These are phyloP conservation scores for Casuarina equisetifolia DNA, from an alignment of 306 rosid genomes.

Conservation along the genomic window DNA sequence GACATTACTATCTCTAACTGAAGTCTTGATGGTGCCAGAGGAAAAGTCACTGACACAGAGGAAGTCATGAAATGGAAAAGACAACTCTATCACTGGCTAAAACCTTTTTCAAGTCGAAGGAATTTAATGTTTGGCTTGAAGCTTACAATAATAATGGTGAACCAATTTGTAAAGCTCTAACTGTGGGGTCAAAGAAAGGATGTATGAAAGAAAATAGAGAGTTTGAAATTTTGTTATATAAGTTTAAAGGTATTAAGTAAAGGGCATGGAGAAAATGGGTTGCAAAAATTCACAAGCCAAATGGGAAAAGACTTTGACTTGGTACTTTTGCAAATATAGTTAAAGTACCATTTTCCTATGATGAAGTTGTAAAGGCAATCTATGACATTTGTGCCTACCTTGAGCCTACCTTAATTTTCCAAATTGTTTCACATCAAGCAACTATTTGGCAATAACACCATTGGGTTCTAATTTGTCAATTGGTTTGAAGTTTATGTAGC, in stretches of 20 bases:
- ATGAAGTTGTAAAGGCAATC: slow-evolving; percentile 88
- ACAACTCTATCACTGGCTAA: slow-evolving; percentile 56
- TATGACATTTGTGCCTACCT: slow-evolving; percentile 61
- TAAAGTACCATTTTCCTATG: slow-evolving; percentile 74
- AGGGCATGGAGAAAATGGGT: slow-evolving; percentile 99
- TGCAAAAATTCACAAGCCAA: slow-evolving; percentile 82
- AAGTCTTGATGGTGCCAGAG: too few relatives aligned
- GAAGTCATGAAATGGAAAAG: slow-evolving; percentile 58
- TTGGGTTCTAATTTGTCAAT: slow-evolving; percentile 46
- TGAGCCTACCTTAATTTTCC: slow-evolving; percentile 78
- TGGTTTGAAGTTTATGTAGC: slow-evolving; percentile 54
- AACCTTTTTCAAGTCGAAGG: slow-evolving; percentile 71
- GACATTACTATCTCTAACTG: too few relatives aligned
- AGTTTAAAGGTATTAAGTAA: slow-evolving; percentile 85
- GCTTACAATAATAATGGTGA: slow-evolving; percentile 32
- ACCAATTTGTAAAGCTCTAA: slow-evolving; percentile 49
- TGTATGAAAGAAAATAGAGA: slow-evolving; percentile 99
- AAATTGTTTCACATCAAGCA: slow-evolving; percentile 40
- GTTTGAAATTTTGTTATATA: slow-evolving; percentile 66
- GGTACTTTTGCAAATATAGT: slow-evolving; percentile 68
- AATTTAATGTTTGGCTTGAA: slow-evolving; percentile 39
- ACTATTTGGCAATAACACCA: slow-evolving; percentile 39
- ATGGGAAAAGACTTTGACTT: slow-evolving; percentile 73
- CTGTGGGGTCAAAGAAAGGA: slow-evolving; percentile 93
- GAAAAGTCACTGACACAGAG: slow-evolving; percentile 36